Percentiles rank a stretch among this genome's conserved stretches.
phyloP scores from a whole-genome alignment of 1,284 basidiomycete species.

The Rhodofomes roseus region DNA sequence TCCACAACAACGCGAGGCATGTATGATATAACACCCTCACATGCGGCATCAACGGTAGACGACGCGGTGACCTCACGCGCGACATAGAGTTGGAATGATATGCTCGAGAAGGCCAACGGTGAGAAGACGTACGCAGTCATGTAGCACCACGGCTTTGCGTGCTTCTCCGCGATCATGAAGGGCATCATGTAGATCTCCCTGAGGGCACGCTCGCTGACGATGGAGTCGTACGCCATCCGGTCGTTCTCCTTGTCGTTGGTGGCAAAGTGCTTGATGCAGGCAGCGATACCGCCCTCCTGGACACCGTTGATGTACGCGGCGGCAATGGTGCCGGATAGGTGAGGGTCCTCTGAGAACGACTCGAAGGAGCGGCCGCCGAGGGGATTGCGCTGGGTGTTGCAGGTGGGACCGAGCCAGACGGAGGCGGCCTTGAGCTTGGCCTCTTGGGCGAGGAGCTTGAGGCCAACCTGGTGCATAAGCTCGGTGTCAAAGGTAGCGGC shows the following conservation, averaged over 20 bases:
- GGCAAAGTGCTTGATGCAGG: slow-evolving; percentile 70
- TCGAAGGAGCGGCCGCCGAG: slow-evolving; percentile 76
- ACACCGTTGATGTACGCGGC: slow-evolving; percentile 73
- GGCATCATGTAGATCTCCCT: slow-evolving; percentile 73
- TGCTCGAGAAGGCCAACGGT: too few species aligned
- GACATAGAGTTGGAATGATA: too few species aligned
- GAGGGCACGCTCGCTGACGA: slow-evolving; percentile 65
- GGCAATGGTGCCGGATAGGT: slow-evolving; percentile 64
- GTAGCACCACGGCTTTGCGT: slow-evolving; percentile 65
- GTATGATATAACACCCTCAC: too few species aligned
- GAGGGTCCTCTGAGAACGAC: slow-evolving; percentile 80
- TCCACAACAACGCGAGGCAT: too few species aligned
- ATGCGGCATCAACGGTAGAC: background rate
- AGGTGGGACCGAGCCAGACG: slow-evolving; percentile 72
- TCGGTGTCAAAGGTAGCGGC: slow-evolving; percentile 72
- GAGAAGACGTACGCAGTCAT: slow-evolving; percentile 59
- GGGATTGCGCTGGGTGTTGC: slow-evolving; percentile 77
- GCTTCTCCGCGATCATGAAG: slow-evolving; percentile 79
- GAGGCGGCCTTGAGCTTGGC: slow-evolving; percentile 68
- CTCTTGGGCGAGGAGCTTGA: slow-evolving; percentile 66
- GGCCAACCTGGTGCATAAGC: slow-evolving; percentile 60
- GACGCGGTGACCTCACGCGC: background rate
- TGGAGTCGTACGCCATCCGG: slow-evolving; percentile 57
- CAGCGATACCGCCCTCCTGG: slow-evolving; percentile 69
- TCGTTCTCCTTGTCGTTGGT: slow-evolving; percentile 76